phyloP scores from a whole-genome alignment of 345 rosid genomes.

The Lumnitzera racemosa region DNA sequence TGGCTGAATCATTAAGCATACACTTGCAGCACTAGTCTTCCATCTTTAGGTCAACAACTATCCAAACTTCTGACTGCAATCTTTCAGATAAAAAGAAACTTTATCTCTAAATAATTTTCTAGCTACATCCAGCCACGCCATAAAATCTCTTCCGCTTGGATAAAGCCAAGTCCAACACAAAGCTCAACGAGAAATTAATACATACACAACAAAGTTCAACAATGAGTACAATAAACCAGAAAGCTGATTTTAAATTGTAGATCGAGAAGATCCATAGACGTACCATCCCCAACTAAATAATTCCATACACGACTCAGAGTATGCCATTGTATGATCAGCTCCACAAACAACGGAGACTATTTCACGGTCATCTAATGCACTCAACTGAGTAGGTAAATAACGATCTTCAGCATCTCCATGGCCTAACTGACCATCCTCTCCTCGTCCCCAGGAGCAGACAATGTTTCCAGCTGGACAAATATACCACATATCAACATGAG shows the following conservation, averaged over 20 bases:
- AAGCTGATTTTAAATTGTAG: neutral
- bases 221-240: neutral
- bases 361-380: conserved; percentile 58
- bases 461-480: conserved; percentile 67
- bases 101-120: too few relatives aligned
- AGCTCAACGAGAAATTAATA: too few relatives aligned
- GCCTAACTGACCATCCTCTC: conserved; percentile 98
- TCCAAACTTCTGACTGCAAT: too few relatives aligned
- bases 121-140: too few relatives aligned
- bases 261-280: conserved; percentile 3
- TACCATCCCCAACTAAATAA: conserved; percentile 91
- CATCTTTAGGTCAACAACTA: too few relatives aligned
- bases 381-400: conserved; percentile 63
- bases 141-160: too few relatives aligned
- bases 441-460: conserved; percentile 96
- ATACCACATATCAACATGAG: conserved; percentile 1
- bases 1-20: too few relatives aligned
- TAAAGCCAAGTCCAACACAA: too few relatives aligned
- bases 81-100: too few relatives aligned
- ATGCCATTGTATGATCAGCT: conserved; percentile 92
- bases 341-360: conserved; percentile 75
- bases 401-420: conserved; percentile 95
- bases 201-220: neutral
- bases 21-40: too few relatives aligned
- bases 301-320: conserved; percentile 48